Percentiles rank a stretch among this genome's conserved stretches.
These are phyloP conservation scores for Auricularia sp. DNA, from an alignment of 768 basidiomycete genomes.

Conservation along the genomic window DNA sequence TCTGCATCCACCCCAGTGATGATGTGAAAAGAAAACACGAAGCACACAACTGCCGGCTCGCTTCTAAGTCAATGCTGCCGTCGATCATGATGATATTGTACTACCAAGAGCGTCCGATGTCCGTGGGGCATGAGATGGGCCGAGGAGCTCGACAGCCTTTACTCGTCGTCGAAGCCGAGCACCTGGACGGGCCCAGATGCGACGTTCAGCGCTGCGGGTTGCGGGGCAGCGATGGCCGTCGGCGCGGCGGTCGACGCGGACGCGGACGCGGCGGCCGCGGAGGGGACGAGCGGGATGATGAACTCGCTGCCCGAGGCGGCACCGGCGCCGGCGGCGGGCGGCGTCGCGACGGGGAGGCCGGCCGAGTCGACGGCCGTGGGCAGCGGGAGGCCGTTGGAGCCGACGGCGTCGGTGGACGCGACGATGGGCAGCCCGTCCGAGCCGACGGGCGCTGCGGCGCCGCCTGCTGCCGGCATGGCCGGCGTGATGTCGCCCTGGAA, in stretches of 20 bases:
- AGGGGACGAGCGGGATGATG: constrained; percentile 18
- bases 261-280: neutral
- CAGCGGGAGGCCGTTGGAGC: neutral
- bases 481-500: neutral
- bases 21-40: too few relatives aligned
- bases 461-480: neutral
- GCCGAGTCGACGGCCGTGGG: neutral
- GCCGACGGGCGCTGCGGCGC: neutral
- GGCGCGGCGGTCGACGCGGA: neutral
- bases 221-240: neutral
- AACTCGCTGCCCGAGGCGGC: constrained; percentile 15
- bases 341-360: neutral
- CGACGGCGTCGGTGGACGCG: neutral
- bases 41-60: too few relatives aligned
- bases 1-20: too few relatives aligned
- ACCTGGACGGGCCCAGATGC: neutral
- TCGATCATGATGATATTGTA: too few relatives aligned
- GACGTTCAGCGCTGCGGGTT: neutral
- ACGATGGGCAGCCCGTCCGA: neutral
- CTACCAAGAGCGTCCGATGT: too few relatives aligned
- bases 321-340: neutral
- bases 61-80: too few relatives aligned
- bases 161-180: neutral
- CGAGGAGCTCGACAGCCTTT: neutral
- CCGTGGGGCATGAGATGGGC: too few relatives aligned